These are phyloP conservation scores for Plasmodium vivax DNA, from an alignment of 169 alveolate genomes.

Conservation along the genomic window DNA sequence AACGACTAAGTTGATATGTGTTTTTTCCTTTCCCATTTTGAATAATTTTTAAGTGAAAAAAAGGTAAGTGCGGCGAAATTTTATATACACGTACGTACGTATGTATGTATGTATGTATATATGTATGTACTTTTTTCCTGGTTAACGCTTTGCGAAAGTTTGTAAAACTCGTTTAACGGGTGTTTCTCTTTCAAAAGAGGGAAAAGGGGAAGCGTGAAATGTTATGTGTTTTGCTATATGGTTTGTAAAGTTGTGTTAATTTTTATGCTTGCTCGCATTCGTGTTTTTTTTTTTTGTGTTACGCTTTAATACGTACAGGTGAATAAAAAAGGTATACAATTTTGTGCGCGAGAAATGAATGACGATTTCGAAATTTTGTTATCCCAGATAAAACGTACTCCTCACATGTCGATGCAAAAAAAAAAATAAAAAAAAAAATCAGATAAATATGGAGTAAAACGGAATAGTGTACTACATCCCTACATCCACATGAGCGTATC, in stretches of 20 bases:
- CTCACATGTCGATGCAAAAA: not conserved
- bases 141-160: constrained; percentile 96
- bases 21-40: constrained; percentile 89
- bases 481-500: not conserved
- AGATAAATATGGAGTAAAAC: not conserved
- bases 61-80: not conserved
- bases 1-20: constrained; percentile 95
- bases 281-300: too few species aligned
- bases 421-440: not conserved
- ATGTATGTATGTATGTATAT: constrained; percentile 70
- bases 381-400: not conserved
- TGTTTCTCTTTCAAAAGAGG: not conserved
- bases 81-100: constrained; percentile 22
- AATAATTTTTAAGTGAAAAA: not conserved
- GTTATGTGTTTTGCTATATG: not conserved
- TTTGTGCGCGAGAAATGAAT: not conserved
- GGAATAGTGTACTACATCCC: not conserved
- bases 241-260: not conserved
- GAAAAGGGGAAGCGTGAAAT: not conserved
- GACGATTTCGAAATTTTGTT: not conserved
- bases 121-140: constrained; percentile 93
- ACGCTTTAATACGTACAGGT: not conserved
- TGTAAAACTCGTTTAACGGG: not conserved
- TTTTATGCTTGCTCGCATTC: not conserved
- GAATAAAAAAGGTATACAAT: not conserved